Evolutionary conservation across 2,329 filamentous ascomycete genomes (phyloP), one percentile per base, ranked within the genome.

Genomic region (Cyphellophora europaea): DNA sequence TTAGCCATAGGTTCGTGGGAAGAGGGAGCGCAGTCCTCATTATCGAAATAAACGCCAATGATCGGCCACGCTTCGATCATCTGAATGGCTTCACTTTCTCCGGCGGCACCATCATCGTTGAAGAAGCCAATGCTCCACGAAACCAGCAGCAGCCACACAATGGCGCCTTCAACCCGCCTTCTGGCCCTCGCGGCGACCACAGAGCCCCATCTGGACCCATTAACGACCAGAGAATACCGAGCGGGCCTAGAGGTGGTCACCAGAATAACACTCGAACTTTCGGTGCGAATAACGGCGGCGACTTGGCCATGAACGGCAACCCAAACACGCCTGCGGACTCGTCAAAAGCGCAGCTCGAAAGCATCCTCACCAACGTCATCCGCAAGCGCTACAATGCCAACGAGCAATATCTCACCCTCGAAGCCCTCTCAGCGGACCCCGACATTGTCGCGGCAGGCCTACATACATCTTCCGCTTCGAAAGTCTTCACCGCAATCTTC

Each of bases 401-500:
- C 5, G 66, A 67, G 34, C 94, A 93, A 58, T 65, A 95, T 1
- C 71, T 96, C 25, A 78, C 93, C 53, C 74, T 98, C 6, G 87
- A 85, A n/a, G 67, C 72, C 1, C 73, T 96, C 6, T 79, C 74
- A 19, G 66, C 72, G 31, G 89, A 96, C 50, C 63, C 75, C 2
- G 74, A 79, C 38, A 71, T 96, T 4, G 67, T 77, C 35, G 67
- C 72, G 27, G 77, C 87, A 58, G 83, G 83, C 23, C 82, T 89
- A 51, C 87, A 93, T 54, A 72, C 77, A 42, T 75, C 66, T 40
- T 74, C 72, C 39, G 76, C 79, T 3, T 74, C 82, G 44, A 98
- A 95, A 57, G 83, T 94, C 43, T 95, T 96, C 62, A 84, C 83
- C 34, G 89, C 84, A 2, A 69, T 96, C 42, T 93, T 96, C 83